Base-by-base conservation (phyloP, 345 rosid species). In the Populus deltoides region DNA sequence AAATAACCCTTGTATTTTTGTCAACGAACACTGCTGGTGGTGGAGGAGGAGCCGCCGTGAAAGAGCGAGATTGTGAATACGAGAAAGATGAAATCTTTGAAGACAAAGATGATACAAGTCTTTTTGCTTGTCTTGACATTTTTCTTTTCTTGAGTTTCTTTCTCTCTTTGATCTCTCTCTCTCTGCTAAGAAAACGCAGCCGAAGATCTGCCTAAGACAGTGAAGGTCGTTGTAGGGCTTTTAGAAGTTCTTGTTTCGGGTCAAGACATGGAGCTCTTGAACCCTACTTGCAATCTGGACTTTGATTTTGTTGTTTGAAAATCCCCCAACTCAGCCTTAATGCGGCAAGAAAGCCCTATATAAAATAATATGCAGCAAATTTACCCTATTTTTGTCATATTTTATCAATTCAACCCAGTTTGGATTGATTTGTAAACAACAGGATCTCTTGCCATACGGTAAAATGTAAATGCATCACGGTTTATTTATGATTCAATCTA, bases 21-120 rank as follows among this genome's bases (percentile, higher is more conserved):
- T 94, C 97, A 0, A 92, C 97, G 83, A 96, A 96, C 3, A 92
- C 99, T 0, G 98, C 90, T n/a, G 98, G 92, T 53, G 85, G 89
- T 47, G 88, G 81, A 4, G 81, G 76, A 36, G 92, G 86, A 78
- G 89, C 87, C 25, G 94, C 87, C 33, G 89, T 90, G 74, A 87
- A 87, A 66, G 86, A 66, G 35, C 92, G 90, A 16, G 87, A 83
- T 72, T 83, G 80, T 57, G 41, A 63, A 49, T 41, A 41, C 25
- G 81, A 79, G 61, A 81, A 74, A 20, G 85, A 75, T 6, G 81
- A 66, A n/a, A 73, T 22, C 75, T 18, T 57, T 10, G 77, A 74
- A 63, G 57, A 63, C 41, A 74, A 27, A 8, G 70, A 43, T 3
- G 70, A 45, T 74, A 65, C 20, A 22, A 74, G 29, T 43, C 27